phyloP scores from a whole-genome alignment of 202 grass and related monocot species.

The Carex arenaria region DNA sequence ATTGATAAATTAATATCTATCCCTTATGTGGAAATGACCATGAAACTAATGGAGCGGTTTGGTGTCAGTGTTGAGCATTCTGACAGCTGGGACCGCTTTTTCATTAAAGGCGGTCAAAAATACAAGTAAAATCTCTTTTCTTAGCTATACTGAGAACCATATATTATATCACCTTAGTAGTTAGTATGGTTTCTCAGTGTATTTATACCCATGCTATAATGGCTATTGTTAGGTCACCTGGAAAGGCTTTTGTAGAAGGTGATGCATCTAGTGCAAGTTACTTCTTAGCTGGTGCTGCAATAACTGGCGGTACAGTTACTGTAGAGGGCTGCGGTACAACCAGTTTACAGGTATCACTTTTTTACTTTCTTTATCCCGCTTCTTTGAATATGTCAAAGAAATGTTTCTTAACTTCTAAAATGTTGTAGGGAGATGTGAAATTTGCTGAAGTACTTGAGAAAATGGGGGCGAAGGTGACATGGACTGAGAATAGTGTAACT shows the following conservation, averaged over 20 bases:
- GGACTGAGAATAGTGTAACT: constrained; percentile 91
- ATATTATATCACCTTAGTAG: not conserved
- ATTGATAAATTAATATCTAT: constrained; percentile 98
- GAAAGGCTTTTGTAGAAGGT: constrained; percentile 92
- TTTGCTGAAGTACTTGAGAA: constrained; percentile 95
- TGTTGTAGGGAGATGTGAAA: constrained; percentile 86
- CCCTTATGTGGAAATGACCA: constrained; percentile 98
- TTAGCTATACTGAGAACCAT: not conserved
- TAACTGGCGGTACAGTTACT: constrained; percentile 90
- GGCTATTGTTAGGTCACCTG: constrained; percentile 48
- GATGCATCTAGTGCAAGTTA: constrained; percentile 99
- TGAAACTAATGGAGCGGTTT: constrained; percentile 95
- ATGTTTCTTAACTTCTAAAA: not conserved
- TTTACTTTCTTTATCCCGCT: not conserved
- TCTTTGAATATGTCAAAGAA: not conserved
- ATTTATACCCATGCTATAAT: constrained; percentile 13
- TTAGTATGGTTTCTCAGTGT: not conserved
- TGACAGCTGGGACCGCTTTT: constrained; percentile 92
- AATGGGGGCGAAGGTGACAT: constrained; percentile 97
- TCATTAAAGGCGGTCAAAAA: constrained; percentile 88
- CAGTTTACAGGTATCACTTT: constrained; percentile 73
- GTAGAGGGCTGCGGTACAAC: constrained; percentile 88
- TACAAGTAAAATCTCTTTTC: constrained; percentile 55
- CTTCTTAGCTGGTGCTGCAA: constrained; percentile 96
- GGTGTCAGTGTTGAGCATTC: constrained; percentile 79